These are phyloP conservation scores for Elongisporangium undulatum DNA, from an alignment of 352 stramenopile species.

Conservation along the genomic window DNA sequence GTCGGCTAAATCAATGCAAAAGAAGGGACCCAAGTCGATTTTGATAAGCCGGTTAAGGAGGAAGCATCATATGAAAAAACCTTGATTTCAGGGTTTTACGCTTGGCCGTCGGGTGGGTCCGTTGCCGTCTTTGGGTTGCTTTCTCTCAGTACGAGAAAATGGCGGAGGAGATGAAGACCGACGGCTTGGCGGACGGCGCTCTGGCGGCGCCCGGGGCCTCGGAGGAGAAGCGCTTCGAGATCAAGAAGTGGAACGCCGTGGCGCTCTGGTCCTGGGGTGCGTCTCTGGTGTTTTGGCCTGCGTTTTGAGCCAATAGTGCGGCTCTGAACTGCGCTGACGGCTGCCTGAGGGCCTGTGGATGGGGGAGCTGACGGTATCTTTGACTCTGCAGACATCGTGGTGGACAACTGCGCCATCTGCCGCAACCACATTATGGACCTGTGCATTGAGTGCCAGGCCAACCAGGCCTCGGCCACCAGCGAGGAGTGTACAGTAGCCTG, in stretches of 20 bases:
- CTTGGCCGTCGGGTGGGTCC: neutral
- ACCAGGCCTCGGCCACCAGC: slow-evolving; percentile 84
- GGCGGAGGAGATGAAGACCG: slow-evolving; percentile 44
- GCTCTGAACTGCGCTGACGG: neutral
- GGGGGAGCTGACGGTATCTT: slow-evolving; percentile 3
- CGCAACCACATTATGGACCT: slow-evolving; percentile 99
- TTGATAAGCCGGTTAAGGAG: neutral
- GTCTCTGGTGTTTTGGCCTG: slow-evolving; percentile 7
- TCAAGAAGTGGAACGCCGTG: slow-evolving; percentile 99
- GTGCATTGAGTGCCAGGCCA: slow-evolving; percentile 98
- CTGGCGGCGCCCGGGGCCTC: slow-evolving; percentile 10
- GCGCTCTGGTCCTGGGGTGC: slow-evolving; percentile 98
- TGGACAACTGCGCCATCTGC: slow-evolving; percentile 97
- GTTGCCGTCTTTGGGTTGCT: neutral
- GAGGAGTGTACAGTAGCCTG: slow-evolving; percentile 87
- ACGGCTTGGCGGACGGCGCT: slow-evolving; percentile 12
- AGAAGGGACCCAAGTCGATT: neutral
- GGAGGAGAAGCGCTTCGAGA: slow-evolving; percentile 95
- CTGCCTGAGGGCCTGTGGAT: neutral
- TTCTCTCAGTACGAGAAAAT: slow-evolving; percentile 54
- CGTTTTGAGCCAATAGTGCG: neutral
- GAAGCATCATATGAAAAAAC: neutral
- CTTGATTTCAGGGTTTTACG: neutral
- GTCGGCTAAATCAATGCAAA: neutral
- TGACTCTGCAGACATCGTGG: slow-evolving; percentile 64